phyloP scores from a whole-genome alignment of 2,329 filamentous ascomycete species.

The Fusarium graminum region DNA sequence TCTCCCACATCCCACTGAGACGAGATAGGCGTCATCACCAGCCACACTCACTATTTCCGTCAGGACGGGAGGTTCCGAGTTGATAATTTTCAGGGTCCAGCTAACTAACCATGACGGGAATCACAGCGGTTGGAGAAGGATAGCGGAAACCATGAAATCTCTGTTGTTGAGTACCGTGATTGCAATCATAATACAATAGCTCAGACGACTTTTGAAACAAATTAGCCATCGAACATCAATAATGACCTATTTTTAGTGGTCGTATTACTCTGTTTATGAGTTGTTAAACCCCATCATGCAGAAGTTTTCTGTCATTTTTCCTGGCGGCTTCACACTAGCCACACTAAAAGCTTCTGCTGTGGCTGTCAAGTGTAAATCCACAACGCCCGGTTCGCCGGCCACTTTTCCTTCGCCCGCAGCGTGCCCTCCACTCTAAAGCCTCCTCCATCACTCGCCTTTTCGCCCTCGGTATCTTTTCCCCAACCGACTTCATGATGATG shows the following conservation, averaged over 20 bases:
- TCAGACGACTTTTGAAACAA: background rate
- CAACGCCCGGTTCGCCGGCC: slow-evolving; percentile 43
- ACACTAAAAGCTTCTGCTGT: slow-evolving; percentile 19
- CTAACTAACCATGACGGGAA: slow-evolving; percentile 21
- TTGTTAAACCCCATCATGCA: background rate
- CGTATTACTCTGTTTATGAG: background rate
- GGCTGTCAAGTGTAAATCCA: slow-evolving; percentile 42
- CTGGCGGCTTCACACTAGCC: slow-evolving; percentile 12
- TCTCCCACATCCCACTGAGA: slow-evolving; percentile 12
- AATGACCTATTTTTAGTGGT: background rate
- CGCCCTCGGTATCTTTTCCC: slow-evolving; percentile 23
- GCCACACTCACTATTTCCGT: slow-evolving; percentile 25
- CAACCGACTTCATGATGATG: background rate
- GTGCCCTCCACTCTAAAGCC: slow-evolving; percentile 35
- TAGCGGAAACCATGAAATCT: slow-evolving; percentile 1
- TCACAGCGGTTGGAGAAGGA: slow-evolving; percentile 1
- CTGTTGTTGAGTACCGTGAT: background rate
- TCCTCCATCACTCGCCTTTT: slow-evolving; percentile 40
- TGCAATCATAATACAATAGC: background rate
- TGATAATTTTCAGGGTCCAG: slow-evolving; percentile 31
- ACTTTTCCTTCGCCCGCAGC: slow-evolving; percentile 42
- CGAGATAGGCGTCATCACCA: slow-evolving; percentile 26
- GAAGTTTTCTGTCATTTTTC: slow-evolving; percentile 6
- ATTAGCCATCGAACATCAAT: background rate
- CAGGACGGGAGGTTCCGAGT: slow-evolving; percentile 26